A percentile compares a stretch with the other conserved stretches of the same genome.
phyloP scores from a whole-genome alignment of 2,329 filamentous ascomycete species.

The Fusarium succisae region DNA sequence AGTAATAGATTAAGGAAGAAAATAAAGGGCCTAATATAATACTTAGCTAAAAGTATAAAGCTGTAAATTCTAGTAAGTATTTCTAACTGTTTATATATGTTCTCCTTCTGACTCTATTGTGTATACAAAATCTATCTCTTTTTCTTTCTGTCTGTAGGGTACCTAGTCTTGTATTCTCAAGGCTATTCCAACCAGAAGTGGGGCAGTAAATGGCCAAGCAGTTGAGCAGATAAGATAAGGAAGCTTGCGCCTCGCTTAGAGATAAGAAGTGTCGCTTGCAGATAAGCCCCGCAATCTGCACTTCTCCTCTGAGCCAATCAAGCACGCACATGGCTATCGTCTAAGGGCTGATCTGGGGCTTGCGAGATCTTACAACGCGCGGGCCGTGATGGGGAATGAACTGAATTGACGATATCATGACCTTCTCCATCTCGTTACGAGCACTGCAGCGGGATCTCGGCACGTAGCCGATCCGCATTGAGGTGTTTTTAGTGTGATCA shows the following conservation, averaged over 20 bases:
- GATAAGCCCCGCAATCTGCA: not conserved
- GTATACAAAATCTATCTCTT: fast-evolving
- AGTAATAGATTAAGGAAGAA: fast-evolving
- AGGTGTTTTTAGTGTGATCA: not conserved
- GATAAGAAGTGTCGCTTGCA: not conserved
- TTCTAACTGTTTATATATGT: fast-evolving
- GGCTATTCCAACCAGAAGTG: fast-evolving
- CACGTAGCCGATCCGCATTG: not conserved
- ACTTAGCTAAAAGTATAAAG: not conserved
- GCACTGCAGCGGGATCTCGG: not conserved
- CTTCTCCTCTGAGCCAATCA: not conserved
- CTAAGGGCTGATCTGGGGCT: too few relatives aligned
- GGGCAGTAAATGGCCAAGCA: fast-evolving
- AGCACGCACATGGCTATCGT: not conserved
- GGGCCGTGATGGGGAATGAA: too few relatives aligned
- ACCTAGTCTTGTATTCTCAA: not conserved
- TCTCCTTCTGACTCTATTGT: fast-evolving
- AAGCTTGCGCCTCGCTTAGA: fast-evolving
- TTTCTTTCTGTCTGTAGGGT: not conserved
- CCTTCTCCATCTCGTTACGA: not conserved
- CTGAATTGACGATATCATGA: not conserved
- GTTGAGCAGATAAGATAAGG: not conserved
- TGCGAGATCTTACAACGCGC: not conserved
- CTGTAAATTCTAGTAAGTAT: fast-evolving
- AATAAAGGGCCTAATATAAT: fast-evolving